A percentile compares a stretch with the other conserved stretches of the same genome.
Evolutionary conservation across 768 basidiomycete species (phyloP).

Genomic region (Calocybe gangraenosa): DNA sequence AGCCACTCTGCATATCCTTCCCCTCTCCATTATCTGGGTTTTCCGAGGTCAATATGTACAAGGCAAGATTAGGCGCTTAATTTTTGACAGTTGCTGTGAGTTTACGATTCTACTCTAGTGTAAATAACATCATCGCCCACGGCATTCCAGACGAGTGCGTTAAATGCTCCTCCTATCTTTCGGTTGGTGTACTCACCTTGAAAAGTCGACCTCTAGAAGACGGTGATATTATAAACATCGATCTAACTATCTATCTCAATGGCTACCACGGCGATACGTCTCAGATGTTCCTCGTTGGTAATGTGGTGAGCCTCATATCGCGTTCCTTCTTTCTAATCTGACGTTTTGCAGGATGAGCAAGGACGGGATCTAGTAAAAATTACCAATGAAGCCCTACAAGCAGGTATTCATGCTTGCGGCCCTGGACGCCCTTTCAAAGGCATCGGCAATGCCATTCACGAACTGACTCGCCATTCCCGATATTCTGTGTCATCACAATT

Average conservation of each 20-base stretch:
- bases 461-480: constrained; percentile 31
- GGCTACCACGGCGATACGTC: constrained; percentile 92
- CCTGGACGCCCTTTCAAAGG: constrained; percentile 63
- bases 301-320: constrained; percentile 50
- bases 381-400: constrained; percentile 61
- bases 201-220: constrained; percentile 71
- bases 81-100: not conserved
- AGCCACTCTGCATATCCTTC: constrained; percentile 79
- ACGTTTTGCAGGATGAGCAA: constrained; percentile 51
- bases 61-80: constrained; percentile 26
- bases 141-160: constrained; percentile 86
- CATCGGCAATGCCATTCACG: constrained; percentile 72
- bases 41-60: constrained; percentile 77
- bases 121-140: constrained; percentile 85
- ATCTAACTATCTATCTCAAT: constrained; percentile 79
- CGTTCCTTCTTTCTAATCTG: not conserved
- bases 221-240: constrained; percentile 86
- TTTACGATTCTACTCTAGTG: constrained; percentile 40
- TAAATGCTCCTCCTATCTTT: constrained; percentile 16
- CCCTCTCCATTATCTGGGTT: constrained; percentile 71
- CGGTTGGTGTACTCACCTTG: not conserved
- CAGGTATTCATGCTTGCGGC: constrained; percentile 71
- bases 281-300: constrained; percentile 74
- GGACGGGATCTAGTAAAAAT: constrained; percentile 62
- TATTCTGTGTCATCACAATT: constrained; percentile 72